Conservation (phyloP, 768 basidiomycete species). For the Nidularia pulvinata region DNA sequence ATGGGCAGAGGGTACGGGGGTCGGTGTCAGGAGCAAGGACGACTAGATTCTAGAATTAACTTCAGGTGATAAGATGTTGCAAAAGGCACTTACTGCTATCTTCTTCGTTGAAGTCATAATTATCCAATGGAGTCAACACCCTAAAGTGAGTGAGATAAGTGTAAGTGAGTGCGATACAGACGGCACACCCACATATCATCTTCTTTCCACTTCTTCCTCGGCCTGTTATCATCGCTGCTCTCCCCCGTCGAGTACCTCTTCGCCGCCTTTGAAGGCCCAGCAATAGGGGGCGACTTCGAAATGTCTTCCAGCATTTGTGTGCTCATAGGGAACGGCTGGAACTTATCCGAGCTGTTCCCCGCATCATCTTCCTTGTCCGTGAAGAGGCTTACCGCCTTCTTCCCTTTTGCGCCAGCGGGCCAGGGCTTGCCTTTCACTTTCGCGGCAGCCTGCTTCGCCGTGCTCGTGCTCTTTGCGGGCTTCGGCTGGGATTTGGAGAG, state of each 20-base stretch:
- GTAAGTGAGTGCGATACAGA: not conserved
- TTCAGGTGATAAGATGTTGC: no score
- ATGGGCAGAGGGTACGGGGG: slow-evolving; percentile 75
- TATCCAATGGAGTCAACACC: slow-evolving; percentile 4
- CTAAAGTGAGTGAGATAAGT: not conserved
- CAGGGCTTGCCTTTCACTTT: not conserved
- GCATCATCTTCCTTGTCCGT: not conserved
- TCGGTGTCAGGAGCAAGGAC: slow-evolving; percentile 29
- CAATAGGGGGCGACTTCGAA: slow-evolving; percentile 9
- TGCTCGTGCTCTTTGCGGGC: not conserved
- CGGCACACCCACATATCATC: slow-evolving; percentile 24
- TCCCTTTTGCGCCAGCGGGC: not conserved
- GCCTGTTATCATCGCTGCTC: slow-evolving; percentile 22
- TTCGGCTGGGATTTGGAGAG: not conserved
- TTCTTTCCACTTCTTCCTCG: slow-evolving; percentile 38
- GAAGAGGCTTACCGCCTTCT: not conserved
- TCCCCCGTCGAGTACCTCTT: slow-evolving; percentile 15
- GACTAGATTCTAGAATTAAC: no score
- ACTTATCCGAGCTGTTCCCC: slow-evolving; percentile 1
- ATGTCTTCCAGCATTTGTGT: slow-evolving; percentile 39
- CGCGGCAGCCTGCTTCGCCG: not conserved
- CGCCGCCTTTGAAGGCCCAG: not conserved
- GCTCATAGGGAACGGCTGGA: slow-evolving; percentile 37
- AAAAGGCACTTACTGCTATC: slow-evolving; percentile 2
- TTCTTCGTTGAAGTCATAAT: slow-evolving; percentile 3